Evolutionary conservation across 1,284 basidiomycete species (phyloP).

Genomic region (Violaceomyces palustris): DNA sequence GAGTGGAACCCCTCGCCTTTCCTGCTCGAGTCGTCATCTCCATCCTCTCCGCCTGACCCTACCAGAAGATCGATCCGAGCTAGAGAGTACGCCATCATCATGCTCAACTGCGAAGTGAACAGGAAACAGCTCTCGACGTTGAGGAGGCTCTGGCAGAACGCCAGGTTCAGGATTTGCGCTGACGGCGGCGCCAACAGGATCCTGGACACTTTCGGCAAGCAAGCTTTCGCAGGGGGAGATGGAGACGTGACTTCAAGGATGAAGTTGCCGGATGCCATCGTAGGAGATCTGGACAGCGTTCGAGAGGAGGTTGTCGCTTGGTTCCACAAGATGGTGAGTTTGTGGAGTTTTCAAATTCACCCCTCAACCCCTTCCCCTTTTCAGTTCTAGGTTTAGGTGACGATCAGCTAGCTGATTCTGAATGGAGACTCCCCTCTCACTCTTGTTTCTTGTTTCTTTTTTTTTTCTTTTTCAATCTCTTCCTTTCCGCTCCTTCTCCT

Average conservation of each 20-base stretch:
- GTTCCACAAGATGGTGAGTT: constrained; percentile 62
- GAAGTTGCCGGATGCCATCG: constrained; percentile 71
- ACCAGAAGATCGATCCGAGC: background rate
- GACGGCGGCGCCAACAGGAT: constrained; percentile 91
- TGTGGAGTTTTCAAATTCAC: too few species aligned
- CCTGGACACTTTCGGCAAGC: constrained; percentile 61
- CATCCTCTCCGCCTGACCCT: background rate
- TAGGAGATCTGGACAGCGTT: constrained; percentile 88
- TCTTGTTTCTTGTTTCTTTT: too few species aligned
- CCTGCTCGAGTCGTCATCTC: constrained; percentile 1
- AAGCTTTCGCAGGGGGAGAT: constrained; percentile 10
- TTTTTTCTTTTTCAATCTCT: too few species aligned
- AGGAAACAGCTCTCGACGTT: constrained; percentile 19
- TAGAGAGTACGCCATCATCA: constrained; percentile 24
- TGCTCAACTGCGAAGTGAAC: constrained; percentile 38
- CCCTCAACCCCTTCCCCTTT: too few species aligned
- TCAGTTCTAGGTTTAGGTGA: background rate
- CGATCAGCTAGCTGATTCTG: background rate
- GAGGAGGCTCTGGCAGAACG: constrained; percentile 30
- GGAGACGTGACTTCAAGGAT: background rate
- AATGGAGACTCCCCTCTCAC: too few species aligned
- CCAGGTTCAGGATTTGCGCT: constrained; percentile 62
- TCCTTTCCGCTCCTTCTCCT: too few species aligned
- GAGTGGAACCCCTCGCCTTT: constrained; percentile 1
- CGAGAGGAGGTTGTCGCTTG: constrained; percentile 67